These are phyloP conservation scores for Leccinum olivaceopallidum DNA, from an alignment of 768 basidiomycete genomes.

Conservation along the genomic window DNA sequence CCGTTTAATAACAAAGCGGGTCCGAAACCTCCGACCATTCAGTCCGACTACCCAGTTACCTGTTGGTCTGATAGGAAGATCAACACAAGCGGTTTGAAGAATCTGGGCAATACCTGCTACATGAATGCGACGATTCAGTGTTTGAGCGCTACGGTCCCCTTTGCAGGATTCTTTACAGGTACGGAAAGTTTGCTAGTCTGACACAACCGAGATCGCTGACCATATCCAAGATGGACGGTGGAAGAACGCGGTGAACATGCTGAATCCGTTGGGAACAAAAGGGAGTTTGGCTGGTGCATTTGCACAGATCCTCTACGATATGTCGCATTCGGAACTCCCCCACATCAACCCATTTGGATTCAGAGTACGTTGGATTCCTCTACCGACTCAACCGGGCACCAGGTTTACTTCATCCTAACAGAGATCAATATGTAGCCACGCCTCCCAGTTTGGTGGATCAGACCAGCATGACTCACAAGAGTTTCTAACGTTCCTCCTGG, in stretches of 20 bases:
- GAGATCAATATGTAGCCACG: slow-evolving; percentile 60
- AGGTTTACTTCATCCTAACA: slow-evolving; percentile 32
- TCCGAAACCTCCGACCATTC: slow-evolving; percentile 66
- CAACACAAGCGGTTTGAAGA: slow-evolving; percentile 86
- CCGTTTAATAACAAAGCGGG: slow-evolving; percentile 26
- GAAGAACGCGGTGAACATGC: slow-evolving; percentile 79
- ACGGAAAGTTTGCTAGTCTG: slow-evolving; percentile 6
- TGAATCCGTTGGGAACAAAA: slow-evolving; percentile 86
- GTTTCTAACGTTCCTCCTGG: slow-evolving; percentile 91
- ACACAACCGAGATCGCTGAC: slow-evolving; percentile 4
- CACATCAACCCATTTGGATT: slow-evolving; percentile 83
- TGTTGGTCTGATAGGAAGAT: slow-evolving; percentile 86
- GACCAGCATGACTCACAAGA: slow-evolving; percentile 99
- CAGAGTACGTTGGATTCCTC: slow-evolving; percentile 58
- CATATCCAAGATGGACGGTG: slow-evolving; percentile 65
- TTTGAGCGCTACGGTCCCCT: slow-evolving; percentile 90
- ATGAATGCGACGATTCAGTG: slow-evolving; percentile 99
- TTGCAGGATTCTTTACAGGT: slow-evolving; percentile 92
- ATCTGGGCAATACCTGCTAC: slow-evolving; percentile 96
- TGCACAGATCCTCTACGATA: slow-evolving; percentile 76
- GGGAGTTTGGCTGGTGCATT: slow-evolving; percentile 82
- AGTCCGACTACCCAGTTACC: slow-evolving; percentile 74
- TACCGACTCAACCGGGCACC: neutral
- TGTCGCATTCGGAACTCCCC: slow-evolving; percentile 86
- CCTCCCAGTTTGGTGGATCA: slow-evolving; percentile 75